phyloP scores from a whole-genome alignment of 306 rosid genomes.

The Rosa lucieae region DNA sequence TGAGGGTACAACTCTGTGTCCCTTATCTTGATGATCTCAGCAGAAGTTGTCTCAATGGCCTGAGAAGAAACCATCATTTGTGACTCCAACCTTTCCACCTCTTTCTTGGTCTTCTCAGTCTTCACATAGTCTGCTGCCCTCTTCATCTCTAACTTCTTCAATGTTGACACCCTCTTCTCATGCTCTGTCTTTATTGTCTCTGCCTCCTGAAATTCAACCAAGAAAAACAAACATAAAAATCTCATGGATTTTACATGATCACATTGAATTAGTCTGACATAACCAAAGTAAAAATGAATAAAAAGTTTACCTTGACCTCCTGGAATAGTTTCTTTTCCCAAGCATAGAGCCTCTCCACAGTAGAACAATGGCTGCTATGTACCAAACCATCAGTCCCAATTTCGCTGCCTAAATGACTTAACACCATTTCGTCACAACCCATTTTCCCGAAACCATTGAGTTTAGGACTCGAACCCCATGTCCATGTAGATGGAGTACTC shows the following conservation, averaged over 20 bases:
- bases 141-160: constrained; percentile 86
- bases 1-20: constrained; percentile 86
- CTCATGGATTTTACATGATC: constrained; percentile 3
- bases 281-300: background rate
- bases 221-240: background rate
- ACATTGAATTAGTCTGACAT: too few relatives aligned
- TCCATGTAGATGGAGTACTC: constrained; percentile 59
- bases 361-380: constrained; percentile 67
- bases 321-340: constrained; percentile 91
- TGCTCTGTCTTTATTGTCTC: constrained; percentile 73
- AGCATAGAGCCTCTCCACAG: constrained; percentile 85
- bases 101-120: constrained; percentile 88
- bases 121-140: constrained; percentile 78
- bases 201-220: constrained; percentile 50
- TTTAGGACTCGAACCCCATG: constrained; percentile 72
- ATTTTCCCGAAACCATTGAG: constrained; percentile 50
- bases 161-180: constrained; percentile 59
- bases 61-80: constrained; percentile 91
- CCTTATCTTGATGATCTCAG: constrained; percentile 79
- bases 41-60: constrained; percentile 84
- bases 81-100: constrained; percentile 86
- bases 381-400: constrained; percentile 38
- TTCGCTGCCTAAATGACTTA: constrained; percentile 32
- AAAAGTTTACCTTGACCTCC: constrained; percentile 78
- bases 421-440: constrained; percentile 36